A percentile compares a stretch with the other conserved stretches of the same genome.
These are phyloP conservation scores for Lipomyces spencermartinsiae DNA, from an alignment of 805 yeast species.

Conservation along the genomic window DNA sequence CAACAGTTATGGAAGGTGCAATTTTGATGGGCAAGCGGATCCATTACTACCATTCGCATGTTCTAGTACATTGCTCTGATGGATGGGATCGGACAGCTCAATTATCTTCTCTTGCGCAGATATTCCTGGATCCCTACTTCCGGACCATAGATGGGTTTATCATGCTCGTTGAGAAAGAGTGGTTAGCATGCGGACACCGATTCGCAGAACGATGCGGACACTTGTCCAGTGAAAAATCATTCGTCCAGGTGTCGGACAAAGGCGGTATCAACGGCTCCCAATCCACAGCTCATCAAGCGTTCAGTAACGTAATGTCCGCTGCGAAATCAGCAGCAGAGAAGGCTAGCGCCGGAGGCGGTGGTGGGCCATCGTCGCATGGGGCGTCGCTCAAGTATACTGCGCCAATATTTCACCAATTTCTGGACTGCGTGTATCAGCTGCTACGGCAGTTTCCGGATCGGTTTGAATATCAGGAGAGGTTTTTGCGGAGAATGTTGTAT, in stretches of 20 bases:
- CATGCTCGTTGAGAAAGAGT: constrained; percentile 86
- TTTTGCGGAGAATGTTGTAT: constrained; percentile 80
- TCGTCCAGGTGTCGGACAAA: constrained; percentile 37
- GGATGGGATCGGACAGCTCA: constrained; percentile 99
- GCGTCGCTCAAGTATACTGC: constrained; percentile 63
- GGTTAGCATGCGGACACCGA: constrained; percentile 93
- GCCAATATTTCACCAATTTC: constrained; percentile 92
- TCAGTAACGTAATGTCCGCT: constrained; percentile 55
- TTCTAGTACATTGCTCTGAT: constrained; percentile 92
- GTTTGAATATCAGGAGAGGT: constrained; percentile 90
- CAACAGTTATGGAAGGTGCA: constrained; percentile 72
- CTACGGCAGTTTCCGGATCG: constrained; percentile 68
- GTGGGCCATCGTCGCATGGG: constrained; percentile 15
- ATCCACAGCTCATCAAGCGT: constrained; percentile 52
- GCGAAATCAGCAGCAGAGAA: constrained; percentile 44
- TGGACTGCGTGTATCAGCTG: constrained; percentile 87
- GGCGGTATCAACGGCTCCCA: constrained; percentile 39
- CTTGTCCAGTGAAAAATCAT: constrained; percentile 57
- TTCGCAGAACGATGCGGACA: constrained; percentile 85
- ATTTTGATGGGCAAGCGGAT: constrained; percentile 82
- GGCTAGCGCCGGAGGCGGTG: constrained; percentile 23
- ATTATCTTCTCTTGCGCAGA: constrained; percentile 78
- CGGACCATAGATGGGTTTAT: constrained; percentile 89
- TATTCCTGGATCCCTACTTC: constrained; percentile 88
- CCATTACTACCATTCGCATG: constrained; percentile 79